Evolutionary conservation across 495 filamentous ascomycete species (phyloP), one percentile per base, ranked within the genome.

Genomic region (Melanomma pulvis-pyrius): DNA sequence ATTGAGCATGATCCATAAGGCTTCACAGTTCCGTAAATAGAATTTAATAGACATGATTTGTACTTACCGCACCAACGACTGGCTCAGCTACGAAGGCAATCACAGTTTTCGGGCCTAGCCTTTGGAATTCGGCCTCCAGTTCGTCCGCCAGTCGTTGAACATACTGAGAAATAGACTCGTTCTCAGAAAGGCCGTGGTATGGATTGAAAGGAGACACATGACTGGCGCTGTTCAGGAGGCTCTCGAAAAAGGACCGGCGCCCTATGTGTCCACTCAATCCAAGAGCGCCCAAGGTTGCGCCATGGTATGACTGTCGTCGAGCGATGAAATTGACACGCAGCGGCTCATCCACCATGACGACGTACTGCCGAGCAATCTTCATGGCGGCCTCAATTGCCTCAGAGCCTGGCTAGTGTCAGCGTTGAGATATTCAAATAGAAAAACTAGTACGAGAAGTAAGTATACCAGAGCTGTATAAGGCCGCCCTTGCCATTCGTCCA

Each of bases 81-180:
- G 91, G 86, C 71, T 96, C 92, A 1, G 86, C 86, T 30, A 94
- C 78, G 65, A 94, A 92, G 1, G 89, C 92, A 63, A 85, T 87
- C 9, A 94, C 90, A 1, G 78, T 91, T 1, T 87, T 79, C 0
- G 89, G 85, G 0, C 89, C 91, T 2, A 92, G 79, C 26, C 83
- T 79, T 65, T 86, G 79, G 70, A 96, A 93, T 67, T 92, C 88
- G 1, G 81, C 83, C 34, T 93, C 90, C 2, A 96, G 76, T 69
- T 96, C 91, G 9, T 81, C 72, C 0, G 81, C 83, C 56, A 90
- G 80, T 71, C 89, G 81, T 1, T 74, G 70, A 8, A 92, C 75
- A 63, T 86, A 87, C 8, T 70, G 58, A 13, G 72, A 69, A 17
- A 70, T 70, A 1, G 64, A 69, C 64, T 84, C 81, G 1, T 49